Conservation (phyloP, 2,329 filamentous ascomycete species). For the Aureobasidium sp. region DNA sequence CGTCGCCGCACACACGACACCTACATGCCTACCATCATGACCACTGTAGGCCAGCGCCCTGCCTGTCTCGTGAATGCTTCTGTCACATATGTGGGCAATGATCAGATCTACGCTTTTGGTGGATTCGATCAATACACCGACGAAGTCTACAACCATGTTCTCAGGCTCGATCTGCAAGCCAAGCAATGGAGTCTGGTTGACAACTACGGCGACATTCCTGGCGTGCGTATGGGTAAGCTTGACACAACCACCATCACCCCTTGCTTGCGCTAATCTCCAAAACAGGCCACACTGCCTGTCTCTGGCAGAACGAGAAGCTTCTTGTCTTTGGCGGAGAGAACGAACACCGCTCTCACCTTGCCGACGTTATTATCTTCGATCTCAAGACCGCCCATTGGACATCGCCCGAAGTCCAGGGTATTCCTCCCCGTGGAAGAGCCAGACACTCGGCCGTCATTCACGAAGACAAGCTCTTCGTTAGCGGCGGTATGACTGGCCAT, state of each 20-base stretch:
- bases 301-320: slow-evolving; percentile 92
- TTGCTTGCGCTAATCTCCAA: slow-evolving; percentile 12
- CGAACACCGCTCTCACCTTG: slow-evolving; percentile 90
- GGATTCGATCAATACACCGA: slow-evolving; percentile 99
- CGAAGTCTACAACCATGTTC: slow-evolving; percentile 97
- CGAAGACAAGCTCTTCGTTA: slow-evolving; percentile 92
- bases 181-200: slow-evolving; percentile 94
- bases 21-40: slow-evolving; percentile 75
- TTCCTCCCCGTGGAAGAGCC: slow-evolving; percentile 80
- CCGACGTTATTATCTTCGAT: slow-evolving; percentile 93
- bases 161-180: slow-evolving; percentile 77
- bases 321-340: slow-evolving; percentile 97
- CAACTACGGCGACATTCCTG: slow-evolving; percentile 97
- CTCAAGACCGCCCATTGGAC: slow-evolving; percentile 93
- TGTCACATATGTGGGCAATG: slow-evolving; percentile 96
- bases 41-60: slow-evolving; percentile 57
- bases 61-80: slow-evolving; percentile 96
- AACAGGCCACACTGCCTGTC: slow-evolving; percentile 81
- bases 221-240: slow-evolving; percentile 81
- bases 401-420: slow-evolving; percentile 77
- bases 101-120: slow-evolving; percentile 96
- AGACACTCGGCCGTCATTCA: slow-evolving; percentile 90
- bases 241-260: not conserved
- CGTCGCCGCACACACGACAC: slow-evolving; percentile 54
- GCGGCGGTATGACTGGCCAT: slow-evolving; percentile 90